Evolutionary conservation across 2,329 filamentous ascomycete species (phyloP), one percentile per base, ranked within the genome.

Genomic region (Xylaria sp.): DNA sequence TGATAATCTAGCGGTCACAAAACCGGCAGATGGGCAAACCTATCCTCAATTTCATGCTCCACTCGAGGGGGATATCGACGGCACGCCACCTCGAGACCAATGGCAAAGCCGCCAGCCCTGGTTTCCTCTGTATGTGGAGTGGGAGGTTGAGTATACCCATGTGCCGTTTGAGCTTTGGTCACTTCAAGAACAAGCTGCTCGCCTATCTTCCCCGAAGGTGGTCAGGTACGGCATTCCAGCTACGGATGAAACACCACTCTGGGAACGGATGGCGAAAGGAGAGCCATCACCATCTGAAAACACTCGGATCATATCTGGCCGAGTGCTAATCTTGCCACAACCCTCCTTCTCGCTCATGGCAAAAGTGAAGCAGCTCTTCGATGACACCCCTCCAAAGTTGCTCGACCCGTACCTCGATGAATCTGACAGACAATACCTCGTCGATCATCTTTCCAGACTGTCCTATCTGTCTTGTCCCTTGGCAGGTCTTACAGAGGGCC

Each of bases 321-420:
- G 57, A 3, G 50, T 60, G 3, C 57, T 60, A 0, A 72, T 82
- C 3, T 69, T 81, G 0, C 79, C 79, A 0, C 79, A 82, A 66
- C 74, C 78, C 0, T 72, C 64, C 47, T 77, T 77, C 63, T 70
- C 72, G 0, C 67, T 80, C 0, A 37, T 64, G 1, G 66, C 72
- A 11, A 74, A 74, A 61, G 61, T 80, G 7, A 63, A 62, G 5
- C 78, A 78, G 58, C 67, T 79, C 0, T 73, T 79, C 40, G 38
- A 53, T 0, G 63, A 69, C 47, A 76, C 74, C 0, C 73, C 73
- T 0, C 47, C 63, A 1, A 38, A 40, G 1, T 64, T 69, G 31
- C 67, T 73, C 2, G 60, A 71, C 2, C 31, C 61, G 5, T 60
- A 63, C 12, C 60, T 73, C 4, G 3, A 37, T 0, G 15, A 60